A percentile compares a stretch with the other conserved stretches of the same genome.
These are phyloP conservation scores for Trichoderma erinaceum DNA, from an alignment of 495 filamentous ascomycete species.

Conservation along the genomic window DNA sequence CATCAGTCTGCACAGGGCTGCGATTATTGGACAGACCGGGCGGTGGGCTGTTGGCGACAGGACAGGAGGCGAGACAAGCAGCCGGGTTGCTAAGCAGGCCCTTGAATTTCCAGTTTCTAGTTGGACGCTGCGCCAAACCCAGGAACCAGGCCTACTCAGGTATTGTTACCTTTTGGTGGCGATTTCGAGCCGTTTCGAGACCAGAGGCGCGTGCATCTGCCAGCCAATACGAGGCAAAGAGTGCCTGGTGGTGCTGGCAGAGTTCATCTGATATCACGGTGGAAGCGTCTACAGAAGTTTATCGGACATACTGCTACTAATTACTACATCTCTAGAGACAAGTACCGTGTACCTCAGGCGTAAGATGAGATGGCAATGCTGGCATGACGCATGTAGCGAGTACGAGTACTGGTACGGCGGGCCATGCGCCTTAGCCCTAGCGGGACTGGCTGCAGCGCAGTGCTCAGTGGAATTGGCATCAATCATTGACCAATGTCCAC, in stretches of 20 bases:
- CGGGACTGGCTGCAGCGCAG: background rate
- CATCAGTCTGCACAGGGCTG: conserved; percentile 24
- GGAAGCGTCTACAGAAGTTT: too few relatives aligned
- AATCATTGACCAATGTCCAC: background rate
- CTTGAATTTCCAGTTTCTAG: conserved; percentile 13
- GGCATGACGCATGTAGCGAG: background rate
- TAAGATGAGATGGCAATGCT: background rate
- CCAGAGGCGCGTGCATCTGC: background rate
- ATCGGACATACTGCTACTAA: too few relatives aligned
- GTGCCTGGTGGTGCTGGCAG: too few relatives aligned
- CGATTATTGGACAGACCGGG: background rate
- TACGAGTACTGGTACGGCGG: background rate
- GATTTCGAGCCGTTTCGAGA: background rate
- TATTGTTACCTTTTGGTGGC: too few relatives aligned
- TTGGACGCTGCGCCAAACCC: background rate
- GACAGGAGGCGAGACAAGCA: background rate
- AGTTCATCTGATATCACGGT: too few relatives aligned
- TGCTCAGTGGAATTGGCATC: background rate
- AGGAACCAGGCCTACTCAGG: background rate
- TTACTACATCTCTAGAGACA: too few relatives aligned
- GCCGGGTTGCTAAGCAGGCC: conserved; percentile 12
- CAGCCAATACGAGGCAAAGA: too few relatives aligned
- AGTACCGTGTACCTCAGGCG: too few relatives aligned
- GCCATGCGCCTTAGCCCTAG: background rate
- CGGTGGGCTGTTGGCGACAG: background rate